phyloP scores from a whole-genome alignment of 225 moss, liverwort and hornwort species.

The Marchantia polymorpha region DNA sequence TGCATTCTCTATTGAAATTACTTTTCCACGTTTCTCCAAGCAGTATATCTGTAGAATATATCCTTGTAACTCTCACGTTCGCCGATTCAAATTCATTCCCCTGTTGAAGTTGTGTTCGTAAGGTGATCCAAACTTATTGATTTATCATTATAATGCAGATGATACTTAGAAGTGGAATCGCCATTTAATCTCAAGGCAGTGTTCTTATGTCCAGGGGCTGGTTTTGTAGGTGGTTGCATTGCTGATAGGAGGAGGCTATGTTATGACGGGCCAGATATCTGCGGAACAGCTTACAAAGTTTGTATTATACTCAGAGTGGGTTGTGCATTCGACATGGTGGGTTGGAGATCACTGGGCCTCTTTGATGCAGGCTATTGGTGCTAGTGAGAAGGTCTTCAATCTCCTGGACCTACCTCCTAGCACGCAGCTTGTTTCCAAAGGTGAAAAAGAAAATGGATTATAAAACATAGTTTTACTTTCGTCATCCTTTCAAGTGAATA shows the following conservation, averaged over 20 bases:
- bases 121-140: background rate
- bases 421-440: conserved; percentile 74
- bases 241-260: conserved; percentile 93
- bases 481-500: background rate
- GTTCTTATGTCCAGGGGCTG: conserved; percentile 45
- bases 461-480: background rate
- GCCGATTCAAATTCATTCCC: background rate
- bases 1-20: too few species aligned
- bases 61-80: background rate
- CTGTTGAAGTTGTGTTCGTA: background rate
- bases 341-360: conserved; percentile 99
- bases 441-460: conserved; percentile 33
- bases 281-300: conserved; percentile 98
- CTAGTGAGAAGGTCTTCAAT: conserved; percentile 97
- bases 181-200: conserved; percentile 27
- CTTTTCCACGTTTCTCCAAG: too few species aligned
- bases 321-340: conserved; percentile 99
- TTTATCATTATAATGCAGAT: background rate
- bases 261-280: conserved; percentile 79
- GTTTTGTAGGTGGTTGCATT: conserved; percentile 89
- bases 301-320: conserved; percentile 98
- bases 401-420: conserved; percentile 86
- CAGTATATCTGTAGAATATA: too few species aligned
- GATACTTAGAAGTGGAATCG: background rate
- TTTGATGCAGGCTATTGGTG: conserved; percentile 95